Evolutionary conservation across 768 basidiomycete species (phyloP), one percentile per base, ranked within the genome.

Genomic region (Candolleomyces efflorescens): DNA sequence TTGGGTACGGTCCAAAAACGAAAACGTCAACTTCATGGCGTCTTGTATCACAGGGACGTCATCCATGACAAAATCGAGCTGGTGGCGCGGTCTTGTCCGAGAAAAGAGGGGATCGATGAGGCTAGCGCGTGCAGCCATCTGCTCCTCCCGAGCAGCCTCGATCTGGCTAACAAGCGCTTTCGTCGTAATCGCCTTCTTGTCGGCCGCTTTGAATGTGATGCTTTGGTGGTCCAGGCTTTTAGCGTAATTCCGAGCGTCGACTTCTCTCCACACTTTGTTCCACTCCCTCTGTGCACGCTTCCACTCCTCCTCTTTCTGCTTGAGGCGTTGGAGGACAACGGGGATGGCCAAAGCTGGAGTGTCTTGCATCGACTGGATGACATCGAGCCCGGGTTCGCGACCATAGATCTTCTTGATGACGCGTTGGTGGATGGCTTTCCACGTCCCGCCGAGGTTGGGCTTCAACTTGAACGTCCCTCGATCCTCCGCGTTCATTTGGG

Each of bases 231-330:
- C 96, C 65, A 98, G 80, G 53, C 90, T 89, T 77, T 94, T 94
- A 73, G 86, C 82, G 67, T 91, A 98, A 73, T 98, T 98, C 64
- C 91, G 81, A 24, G 92, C 91, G 64, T 98, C 93, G 26, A 96
- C 92, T 73, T 97, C 96, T 52, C 95, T 77, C 97, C 97, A 99
- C 53, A 98, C 90, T 70, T 96, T 92, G 75, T 98, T 98, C 97
- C 97, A 99, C 73, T 97, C 97, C 53, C 94, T 73, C 69, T 97
- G 94, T 17, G 94, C 96, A 20, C 94, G 82, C 73, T 94, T 97
- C 97, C 97, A 99, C 69, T 98, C 96, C 60, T 94, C 94, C 68
- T 98, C 96, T 74, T 98, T 98, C 71, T 90, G 88, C 75, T 97
- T 97, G 59, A 99, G 75, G 5, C 97, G 84, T 48, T 81, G 75